Evolutionary conservation across 108 stramenopile genomes (phyloP), one percentile per base, ranked within the genome.

Genomic region (Pseudonitzschia delicatissima): DNA sequence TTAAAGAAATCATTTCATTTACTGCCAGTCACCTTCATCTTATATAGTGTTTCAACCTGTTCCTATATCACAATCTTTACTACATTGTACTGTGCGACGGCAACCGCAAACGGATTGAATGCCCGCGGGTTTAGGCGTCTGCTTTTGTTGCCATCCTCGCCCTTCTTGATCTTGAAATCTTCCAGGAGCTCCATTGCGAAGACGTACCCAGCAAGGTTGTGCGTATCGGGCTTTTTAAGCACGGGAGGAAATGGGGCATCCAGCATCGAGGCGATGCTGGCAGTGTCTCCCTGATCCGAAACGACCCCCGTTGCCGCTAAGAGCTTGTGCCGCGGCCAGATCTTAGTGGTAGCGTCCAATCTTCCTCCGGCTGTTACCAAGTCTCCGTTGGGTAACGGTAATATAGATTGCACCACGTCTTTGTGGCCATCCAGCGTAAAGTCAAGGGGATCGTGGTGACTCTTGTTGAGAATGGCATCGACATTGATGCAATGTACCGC

Each of bases 61-160:
- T 62, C 0, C 39, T 73, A 73, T 39, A 82, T 67, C 28, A 82
- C 57, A 36, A 83, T 75, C 44, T 77, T 79, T 20, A 83, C 69
- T 15, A 64, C 73, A 39, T 83, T 83, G 69, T 83, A 83, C 45
- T 79, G 76, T 5, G 73, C 82, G 15, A 64, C 79, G 15, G 82
- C 82, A 59, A 83, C 50, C 4, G 82, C 82, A 49, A 52, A 83
- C 15, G 42, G 35, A 29, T 58, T 35, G 3, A 0, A 6, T 4
- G 23, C 42, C n/a, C n/a, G 42, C n/a, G n/a, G n/a, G 42, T 44
- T 3, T 44, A n/a, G 2, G n/a, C 64, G 47, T 4, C 55, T 49
- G 20, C 33, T 32, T 21, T 28, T 58, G 4, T 48, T 39, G 18
- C 15, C 33, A 5, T 34, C 15, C 9, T 4, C 13, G 21, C 21